Conservation (phyloP, 192 early-diverging fungal genomes). For the Umbelopsis sp. region DNA sequence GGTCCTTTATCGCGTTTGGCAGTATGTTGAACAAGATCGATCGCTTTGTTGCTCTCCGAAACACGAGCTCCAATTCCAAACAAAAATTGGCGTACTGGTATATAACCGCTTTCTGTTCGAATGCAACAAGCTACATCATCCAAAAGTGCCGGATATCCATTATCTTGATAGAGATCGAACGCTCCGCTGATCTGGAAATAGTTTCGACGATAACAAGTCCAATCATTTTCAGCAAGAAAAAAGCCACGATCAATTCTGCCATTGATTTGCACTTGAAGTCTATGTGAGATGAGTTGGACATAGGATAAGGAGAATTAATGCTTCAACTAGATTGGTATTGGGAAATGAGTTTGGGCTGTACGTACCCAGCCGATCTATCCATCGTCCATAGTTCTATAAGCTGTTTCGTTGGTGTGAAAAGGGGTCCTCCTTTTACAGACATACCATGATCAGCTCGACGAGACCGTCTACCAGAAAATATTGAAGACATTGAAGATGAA, state of each 20-base stretch:
- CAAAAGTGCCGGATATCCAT: constrained; percentile 41
- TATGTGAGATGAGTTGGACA: constrained; percentile 26
- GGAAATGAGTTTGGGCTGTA: neutral
- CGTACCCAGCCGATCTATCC: constrained; percentile 57
- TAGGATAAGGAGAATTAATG: neutral
- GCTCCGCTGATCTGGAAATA: constrained; percentile 81
- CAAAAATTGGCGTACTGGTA: constrained; percentile 66
- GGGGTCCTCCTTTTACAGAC: constrained; percentile 61
- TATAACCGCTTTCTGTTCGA: constrained; percentile 50
- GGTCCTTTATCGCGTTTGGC: constrained; percentile 95
- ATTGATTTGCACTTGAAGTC: constrained; percentile 58
- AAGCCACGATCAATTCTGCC: constrained; percentile 90
- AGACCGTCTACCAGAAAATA: constrained; percentile 33
- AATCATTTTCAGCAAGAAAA: constrained; percentile 81
- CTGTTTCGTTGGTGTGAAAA: constrained; percentile 72
- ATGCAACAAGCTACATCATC: constrained; percentile 65
- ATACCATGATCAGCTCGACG: constrained; percentile 49
- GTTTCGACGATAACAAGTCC: constrained; percentile 93
- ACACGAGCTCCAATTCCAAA: constrained; percentile 77
- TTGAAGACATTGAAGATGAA: constrained; percentile 28
- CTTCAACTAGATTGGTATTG: constrained; percentile 14
- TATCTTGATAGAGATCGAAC: constrained; percentile 50
- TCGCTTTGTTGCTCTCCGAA: constrained; percentile 58
- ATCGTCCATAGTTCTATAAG: constrained; percentile 65
- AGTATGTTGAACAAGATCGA: constrained; percentile 86